Conservation (phyloP, 78 protist genomes). For the Chrysochromulina tobinii region DNA sequence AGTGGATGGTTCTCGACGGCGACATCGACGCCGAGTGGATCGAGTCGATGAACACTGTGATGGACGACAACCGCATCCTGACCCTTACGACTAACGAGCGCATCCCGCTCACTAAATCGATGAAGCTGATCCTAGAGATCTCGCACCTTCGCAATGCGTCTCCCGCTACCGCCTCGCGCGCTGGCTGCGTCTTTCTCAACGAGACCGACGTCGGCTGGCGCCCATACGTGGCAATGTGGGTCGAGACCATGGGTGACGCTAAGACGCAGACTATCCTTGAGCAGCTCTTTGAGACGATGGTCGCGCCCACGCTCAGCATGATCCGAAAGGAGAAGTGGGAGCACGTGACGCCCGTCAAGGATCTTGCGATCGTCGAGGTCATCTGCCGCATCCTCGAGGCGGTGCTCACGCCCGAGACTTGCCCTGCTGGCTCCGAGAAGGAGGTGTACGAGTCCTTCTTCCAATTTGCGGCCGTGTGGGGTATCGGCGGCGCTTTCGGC, state of each 20-base stretch:
- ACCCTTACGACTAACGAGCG: slow-evolving; percentile 94
- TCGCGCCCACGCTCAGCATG: slow-evolving; percentile 54
- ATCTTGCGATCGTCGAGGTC: slow-evolving; percentile 63
- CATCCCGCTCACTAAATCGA: slow-evolving; percentile 49
- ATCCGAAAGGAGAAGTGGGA: too few relatives aligned
- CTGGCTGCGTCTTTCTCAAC: slow-evolving; percentile 84
- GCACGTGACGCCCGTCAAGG: slow-evolving; percentile 57
- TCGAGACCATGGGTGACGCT: slow-evolving; percentile 10
- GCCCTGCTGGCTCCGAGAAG: slow-evolving; percentile 11
- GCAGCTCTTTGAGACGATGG: slow-evolving; percentile 21
- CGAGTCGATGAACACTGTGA: slow-evolving; percentile 90
- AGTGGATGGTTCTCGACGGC: slow-evolving; percentile 89
- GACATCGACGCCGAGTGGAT: slow-evolving; percentile 89
- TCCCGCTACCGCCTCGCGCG: slow-evolving; percentile 95
- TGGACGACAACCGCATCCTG: slow-evolving; percentile 92
- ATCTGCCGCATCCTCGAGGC: slow-evolving; percentile 75
- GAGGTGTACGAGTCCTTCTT: slow-evolving; percentile 30
- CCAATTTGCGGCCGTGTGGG: slow-evolving; percentile 75
- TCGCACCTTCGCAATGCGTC: slow-evolving; percentile 73
- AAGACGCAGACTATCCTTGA: slow-evolving; percentile 7
- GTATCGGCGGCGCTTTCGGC: slow-evolving; percentile 70
- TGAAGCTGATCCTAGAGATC: slow-evolving; percentile 88
- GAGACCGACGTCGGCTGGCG: slow-evolving; percentile 83
- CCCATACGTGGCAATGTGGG: slow-evolving; percentile 63
- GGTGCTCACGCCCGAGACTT: slow-evolving; percentile 41